Conservation (phyloP, 805 yeast species). For the Candida insectalens region DNA sequence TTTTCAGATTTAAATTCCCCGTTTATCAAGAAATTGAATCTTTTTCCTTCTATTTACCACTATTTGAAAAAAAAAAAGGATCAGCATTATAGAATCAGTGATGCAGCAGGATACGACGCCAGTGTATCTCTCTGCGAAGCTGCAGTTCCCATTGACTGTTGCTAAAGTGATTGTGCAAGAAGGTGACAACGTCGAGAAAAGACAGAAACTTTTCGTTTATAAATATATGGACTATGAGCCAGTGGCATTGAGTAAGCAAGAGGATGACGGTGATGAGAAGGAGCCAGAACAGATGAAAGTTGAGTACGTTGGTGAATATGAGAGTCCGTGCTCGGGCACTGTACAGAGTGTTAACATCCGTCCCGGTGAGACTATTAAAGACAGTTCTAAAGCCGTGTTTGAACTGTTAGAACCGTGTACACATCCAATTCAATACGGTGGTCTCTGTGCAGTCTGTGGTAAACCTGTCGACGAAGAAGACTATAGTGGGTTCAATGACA, state of each 20-base stretch:
- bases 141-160: conserved; percentile 61
- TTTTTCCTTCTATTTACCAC: too few species aligned
- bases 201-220: conserved; percentile 47
- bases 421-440: conserved; percentile 90
- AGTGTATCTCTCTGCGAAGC: conserved; percentile 47
- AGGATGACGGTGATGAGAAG: conserved; percentile 27
- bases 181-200: conserved; percentile 41
- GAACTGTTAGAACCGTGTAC: conserved; percentile 73
- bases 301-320: conserved; percentile 68
- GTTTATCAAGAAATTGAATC: too few species aligned
- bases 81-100: too few species aligned
- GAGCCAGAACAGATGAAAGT: conserved; percentile 37
- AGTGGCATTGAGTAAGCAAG: conserved; percentile 37
- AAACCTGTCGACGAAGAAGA: conserved; percentile 65
- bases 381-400: conserved; percentile 35
- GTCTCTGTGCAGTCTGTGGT: conserved; percentile 91
- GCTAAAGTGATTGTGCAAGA: conserved; percentile 34
- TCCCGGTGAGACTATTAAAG: conserved; percentile 52
- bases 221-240: conserved; percentile 60
- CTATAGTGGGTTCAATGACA: conserved; percentile 58
- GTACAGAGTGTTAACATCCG: conserved; percentile 40
- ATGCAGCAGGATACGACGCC: conserved; percentile 28
- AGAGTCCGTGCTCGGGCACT: conserved; percentile 73
- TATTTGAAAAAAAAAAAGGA: too few species aligned
- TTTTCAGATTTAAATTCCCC: too few species aligned